Evolutionary conservation across 257 asterid species (phyloP).

Genomic region (Solanum peruvianum): DNA sequence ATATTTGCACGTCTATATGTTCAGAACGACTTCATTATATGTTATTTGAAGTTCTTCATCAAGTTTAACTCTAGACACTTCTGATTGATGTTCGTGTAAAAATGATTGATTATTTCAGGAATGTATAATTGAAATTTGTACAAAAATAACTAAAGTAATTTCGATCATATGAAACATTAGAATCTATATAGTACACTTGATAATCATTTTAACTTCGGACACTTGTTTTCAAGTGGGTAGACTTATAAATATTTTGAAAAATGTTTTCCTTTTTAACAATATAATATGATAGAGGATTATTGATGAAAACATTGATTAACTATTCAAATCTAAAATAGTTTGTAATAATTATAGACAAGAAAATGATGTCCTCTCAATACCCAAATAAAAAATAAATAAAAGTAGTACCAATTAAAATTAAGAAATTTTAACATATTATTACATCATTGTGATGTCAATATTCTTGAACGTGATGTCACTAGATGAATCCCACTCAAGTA

Average conservation of each 20-base stretch:
- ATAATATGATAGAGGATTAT: not conserved
- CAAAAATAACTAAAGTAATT: not conserved
- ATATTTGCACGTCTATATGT: not conserved
- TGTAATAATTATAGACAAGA: not conserved
- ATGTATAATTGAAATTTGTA: not conserved
- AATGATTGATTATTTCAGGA: not conserved
- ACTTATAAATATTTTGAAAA: not conserved
- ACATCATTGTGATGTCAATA: not conserved
- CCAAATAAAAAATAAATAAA: not conserved
- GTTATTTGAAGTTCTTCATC: not conserved
- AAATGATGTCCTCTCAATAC: not conserved
- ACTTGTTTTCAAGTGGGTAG: not conserved
- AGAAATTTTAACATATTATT: not conserved
- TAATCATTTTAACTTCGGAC: not conserved
- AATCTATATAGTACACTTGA: not conserved
- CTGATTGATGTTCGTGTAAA: not conserved
- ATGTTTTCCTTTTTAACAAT: not conserved
- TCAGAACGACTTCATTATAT: not conserved
- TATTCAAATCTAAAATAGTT: not conserved
- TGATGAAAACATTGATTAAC: not conserved
- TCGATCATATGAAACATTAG: not conserved
- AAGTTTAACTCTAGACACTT: accelerated
- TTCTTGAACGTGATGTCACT: not conserved
- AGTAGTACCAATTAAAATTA: not conserved
- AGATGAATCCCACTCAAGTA: not conserved